A percentile compares a stretch with the other conserved stretches of the same genome.
Evolutionary conservation across 2,329 filamentous ascomycete species (phyloP).

Genomic region (Periconia sp.): DNA sequence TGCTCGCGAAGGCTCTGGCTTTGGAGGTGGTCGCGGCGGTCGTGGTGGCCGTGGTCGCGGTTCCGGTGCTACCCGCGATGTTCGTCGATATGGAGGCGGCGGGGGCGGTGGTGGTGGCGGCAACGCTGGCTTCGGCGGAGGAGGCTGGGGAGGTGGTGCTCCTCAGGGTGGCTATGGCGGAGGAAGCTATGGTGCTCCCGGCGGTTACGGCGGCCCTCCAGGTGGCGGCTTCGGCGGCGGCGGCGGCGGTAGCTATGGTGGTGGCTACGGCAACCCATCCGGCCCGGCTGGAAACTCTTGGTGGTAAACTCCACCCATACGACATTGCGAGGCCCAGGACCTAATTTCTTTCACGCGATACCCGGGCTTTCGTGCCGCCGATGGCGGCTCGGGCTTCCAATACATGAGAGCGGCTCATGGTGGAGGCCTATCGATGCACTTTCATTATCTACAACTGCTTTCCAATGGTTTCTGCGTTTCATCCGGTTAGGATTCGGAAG

Average conservation of each 20-base stretch:
- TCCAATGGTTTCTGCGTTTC: conserved; percentile 40
- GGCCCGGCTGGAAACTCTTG: conserved; percentile 69
- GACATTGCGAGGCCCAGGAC: conserved; percentile 36
- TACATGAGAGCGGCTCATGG: conserved; percentile 4
- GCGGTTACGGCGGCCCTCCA: conserved; percentile 68
- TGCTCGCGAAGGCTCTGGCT: conserved; percentile 87
- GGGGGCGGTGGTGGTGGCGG: conserved; percentile 66
- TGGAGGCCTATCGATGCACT: conserved; percentile 10
- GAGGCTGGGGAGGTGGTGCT: conserved; percentile 48
- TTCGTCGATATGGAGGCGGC: conserved; percentile 66
- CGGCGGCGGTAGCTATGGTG: conserved; percentile 52
- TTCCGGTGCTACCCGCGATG: conserved; percentile 77
- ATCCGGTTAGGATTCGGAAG: conserved; percentile 45
- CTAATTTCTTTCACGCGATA: conserved; percentile 27
- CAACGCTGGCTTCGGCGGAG: conserved; percentile 53
- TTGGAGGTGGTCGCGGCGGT: conserved; percentile 71
- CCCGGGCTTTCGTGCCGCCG: conserved; percentile 28
- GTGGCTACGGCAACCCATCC: conserved; percentile 76
- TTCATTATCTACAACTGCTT: conserved; percentile 29
- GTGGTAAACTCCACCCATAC: conserved; percentile 59
- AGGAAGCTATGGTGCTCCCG: conserved; percentile 52
- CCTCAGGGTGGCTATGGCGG: conserved; percentile 35
- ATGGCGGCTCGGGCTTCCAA: conserved; percentile 16
- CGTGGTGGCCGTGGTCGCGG: conserved; percentile 73
- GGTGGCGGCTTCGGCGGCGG: conserved; percentile 57